These are phyloP conservation scores for Cupressus sempervirens DNA, from an alignment of 75 land plant species.

Conservation along the genomic window DNA sequence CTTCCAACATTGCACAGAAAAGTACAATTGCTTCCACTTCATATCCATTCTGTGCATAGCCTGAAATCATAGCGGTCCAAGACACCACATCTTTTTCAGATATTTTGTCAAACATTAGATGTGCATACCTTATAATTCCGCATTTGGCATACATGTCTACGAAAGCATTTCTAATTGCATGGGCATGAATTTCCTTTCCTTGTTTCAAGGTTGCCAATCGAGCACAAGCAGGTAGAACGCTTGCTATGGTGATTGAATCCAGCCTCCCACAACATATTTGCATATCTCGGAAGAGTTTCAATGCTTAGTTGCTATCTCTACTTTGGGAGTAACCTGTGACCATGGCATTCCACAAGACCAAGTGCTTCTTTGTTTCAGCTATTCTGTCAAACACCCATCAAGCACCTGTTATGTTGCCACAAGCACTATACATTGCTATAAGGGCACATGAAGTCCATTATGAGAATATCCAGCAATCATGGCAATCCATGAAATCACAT, in stretches of 20 bases:
- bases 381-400: conserved; percentile 10
- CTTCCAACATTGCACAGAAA: no score
- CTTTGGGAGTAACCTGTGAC: conserved; percentile 14
- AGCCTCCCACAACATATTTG: neutral
- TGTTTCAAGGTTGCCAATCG: neutral
- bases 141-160: conserved; percentile 17
- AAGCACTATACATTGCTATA: conserved; percentile 24
- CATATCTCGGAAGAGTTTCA: conserved; percentile 10
- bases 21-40: no score
- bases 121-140: conserved; percentile 16
- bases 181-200: conserved; percentile 6
- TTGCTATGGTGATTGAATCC: neutral
- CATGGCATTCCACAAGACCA: conserved; percentile 15
- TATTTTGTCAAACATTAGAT: conserved; percentile 11
- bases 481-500: conserved; percentile 26
- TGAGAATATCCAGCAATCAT: conserved; percentile 29
- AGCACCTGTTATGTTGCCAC: conserved; percentile 11
- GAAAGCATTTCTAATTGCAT: conserved; percentile 18
- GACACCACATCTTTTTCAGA: conserved; percentile 14
- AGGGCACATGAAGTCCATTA: conserved; percentile 29
- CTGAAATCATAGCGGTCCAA: conserved; percentile 13
- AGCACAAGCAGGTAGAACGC: conserved; percentile 7
- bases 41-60: no score
- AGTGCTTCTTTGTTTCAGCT: conserved; percentile 8
- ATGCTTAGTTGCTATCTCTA: neutral